Evolutionary conservation across 2,329 filamentous ascomycete genomes (phyloP), one percentile per base, ranked within the genome.

Genomic region (Cryphonectria nitschkei): DNA sequence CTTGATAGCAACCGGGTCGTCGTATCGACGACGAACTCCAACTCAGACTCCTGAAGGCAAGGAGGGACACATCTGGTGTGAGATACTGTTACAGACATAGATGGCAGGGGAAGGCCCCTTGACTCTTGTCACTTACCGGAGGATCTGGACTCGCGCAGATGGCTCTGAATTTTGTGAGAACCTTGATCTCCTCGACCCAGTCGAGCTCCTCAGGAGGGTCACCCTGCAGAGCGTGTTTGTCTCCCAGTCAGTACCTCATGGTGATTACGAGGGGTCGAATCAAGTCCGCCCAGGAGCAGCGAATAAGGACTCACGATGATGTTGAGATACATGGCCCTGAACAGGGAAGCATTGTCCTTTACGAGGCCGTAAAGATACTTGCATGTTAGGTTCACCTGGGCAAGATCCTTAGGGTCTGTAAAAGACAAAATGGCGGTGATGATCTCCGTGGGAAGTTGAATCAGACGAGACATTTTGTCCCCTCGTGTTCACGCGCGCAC

Each of bases 291-390:
- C 22, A n/a, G 22, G 22, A n/a, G 19, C 7, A 50, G 46, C 46
- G n/a, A 16, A 19, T 19, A 7, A 16, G 39, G 9, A 43, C 82
- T 75, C 78, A 92, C 90, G 68, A 89, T 83, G 60, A 80, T 78
- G 22, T 82, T 81, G 4, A 90, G 79, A 77, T 93, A 94, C 8
- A 92, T 81, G 32, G 86, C 84, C 71, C 87, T 89, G 78, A 85
- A 90, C 16, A 94, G 80, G 11, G 87, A 81, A 22, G 79, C 78
- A 77, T 94, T 92, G 60, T 82, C 83, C 65, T 81, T 83, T 67
- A 92, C 82, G 73, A 88, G 87, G 46, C 81, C 78, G 71, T 87
- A 80, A 63, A 94, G 80, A 14, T 76, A 77, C 26, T 80, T 83
- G 77, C 87, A 92, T 63, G 85, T 85, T 71, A 78, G 79, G 52